phyloP scores from a whole-genome alignment of 1,284 basidiomycete species.

The Papiliotrema flavescens region DNA sequence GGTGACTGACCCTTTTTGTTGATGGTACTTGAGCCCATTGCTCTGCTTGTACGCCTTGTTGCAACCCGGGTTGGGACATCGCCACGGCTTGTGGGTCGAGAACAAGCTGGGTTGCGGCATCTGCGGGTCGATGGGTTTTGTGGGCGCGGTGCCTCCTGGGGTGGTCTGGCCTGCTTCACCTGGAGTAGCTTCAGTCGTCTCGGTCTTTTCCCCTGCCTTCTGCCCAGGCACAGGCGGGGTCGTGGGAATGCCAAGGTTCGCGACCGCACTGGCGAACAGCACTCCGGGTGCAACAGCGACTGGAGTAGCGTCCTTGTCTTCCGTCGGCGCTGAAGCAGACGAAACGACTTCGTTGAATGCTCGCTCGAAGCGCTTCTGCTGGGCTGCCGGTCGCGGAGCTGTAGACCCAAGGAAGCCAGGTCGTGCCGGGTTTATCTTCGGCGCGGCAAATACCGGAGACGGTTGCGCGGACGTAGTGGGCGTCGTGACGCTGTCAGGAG shows the following conservation, averaged over 20 bases:
- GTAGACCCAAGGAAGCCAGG: constrained; percentile 29
- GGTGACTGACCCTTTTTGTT: constrained; percentile 55
- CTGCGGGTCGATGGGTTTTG: constrained; percentile 24
- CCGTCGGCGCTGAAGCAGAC: constrained; percentile 11
- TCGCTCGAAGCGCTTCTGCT: constrained; percentile 38
- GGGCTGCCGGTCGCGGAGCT: constrained; percentile 12
- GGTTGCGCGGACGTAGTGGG: constrained; percentile 33
- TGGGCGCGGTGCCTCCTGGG: not conserved
- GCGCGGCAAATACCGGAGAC: constrained; percentile 31
- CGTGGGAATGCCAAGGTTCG: constrained; percentile 36
- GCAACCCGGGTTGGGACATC: constrained; percentile 94
- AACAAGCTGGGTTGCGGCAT: constrained; percentile 48
- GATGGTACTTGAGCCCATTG: constrained; percentile 94
- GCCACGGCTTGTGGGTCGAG: constrained; percentile 76
- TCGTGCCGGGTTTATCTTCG: constrained; percentile 36
- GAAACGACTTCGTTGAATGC: constrained; percentile 48
- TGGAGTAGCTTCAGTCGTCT: constrained; percentile 4
- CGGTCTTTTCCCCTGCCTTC: constrained; percentile 7
- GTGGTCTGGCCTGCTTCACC: constrained; percentile 5
- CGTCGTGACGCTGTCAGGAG: constrained; percentile 28
- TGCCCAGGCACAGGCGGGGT: constrained; percentile 28
- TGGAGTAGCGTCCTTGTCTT: constrained; percentile 14
- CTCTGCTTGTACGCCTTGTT: constrained; percentile 99
- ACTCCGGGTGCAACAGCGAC: constrained; percentile 44
- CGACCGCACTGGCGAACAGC: constrained; percentile 36